These are phyloP conservation scores for Phlebiopsis flavidoalba DNA, from an alignment of 768 basidiomycete species.

Conservation along the genomic window DNA sequence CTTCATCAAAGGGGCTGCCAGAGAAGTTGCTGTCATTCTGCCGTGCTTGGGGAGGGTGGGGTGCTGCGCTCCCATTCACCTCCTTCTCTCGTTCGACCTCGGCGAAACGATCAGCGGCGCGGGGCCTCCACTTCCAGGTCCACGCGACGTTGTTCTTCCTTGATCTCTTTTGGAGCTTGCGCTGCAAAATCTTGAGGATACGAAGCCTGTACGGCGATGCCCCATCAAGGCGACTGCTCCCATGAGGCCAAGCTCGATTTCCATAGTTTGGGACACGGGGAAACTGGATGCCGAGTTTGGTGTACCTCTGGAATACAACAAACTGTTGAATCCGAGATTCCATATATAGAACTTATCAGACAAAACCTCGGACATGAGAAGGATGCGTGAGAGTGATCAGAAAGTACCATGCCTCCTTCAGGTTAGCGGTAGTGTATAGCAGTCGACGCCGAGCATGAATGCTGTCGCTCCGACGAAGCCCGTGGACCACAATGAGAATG, in stretches of 20 bases:
- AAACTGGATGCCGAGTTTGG: slow-evolving; percentile 61
- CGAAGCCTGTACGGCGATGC: slow-evolving; percentile 85
- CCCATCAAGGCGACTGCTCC: slow-evolving; percentile 83
- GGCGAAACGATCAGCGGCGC: slow-evolving; percentile 66
- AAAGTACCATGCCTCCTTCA: slow-evolving; percentile 74
- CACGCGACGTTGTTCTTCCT: slow-evolving; percentile 63
- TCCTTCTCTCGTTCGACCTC: slow-evolving; percentile 63
- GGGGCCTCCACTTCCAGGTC: slow-evolving; percentile 74
- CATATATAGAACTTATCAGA: slow-evolving; percentile 83
- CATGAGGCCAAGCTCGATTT: slow-evolving; percentile 88
- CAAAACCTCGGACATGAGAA: slow-evolving; percentile 7
- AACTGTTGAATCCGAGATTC: slow-evolving; percentile 80
- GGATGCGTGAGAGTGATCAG: slow-evolving; percentile 11
- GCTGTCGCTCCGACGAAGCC: slow-evolving; percentile 88
- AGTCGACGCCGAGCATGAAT: slow-evolving; percentile 91
- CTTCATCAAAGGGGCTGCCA: slow-evolving; percentile 60
- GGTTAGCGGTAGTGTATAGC: slow-evolving; percentile 84
- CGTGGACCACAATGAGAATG: slow-evolving; percentile 78
- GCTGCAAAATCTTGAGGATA: slow-evolving; percentile 73
- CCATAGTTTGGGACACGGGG: slow-evolving; percentile 86
- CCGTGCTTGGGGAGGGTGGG: slow-evolving; percentile 57
- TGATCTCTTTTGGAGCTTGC: slow-evolving; percentile 76
- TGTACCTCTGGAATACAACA: slow-evolving; percentile 84
- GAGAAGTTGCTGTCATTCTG: slow-evolving; percentile 63
- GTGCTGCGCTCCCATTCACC: slow-evolving; percentile 87